phyloP scores from a whole-genome alignment of 257 asterid species.

The Ophiorrhiza pumila region DNA sequence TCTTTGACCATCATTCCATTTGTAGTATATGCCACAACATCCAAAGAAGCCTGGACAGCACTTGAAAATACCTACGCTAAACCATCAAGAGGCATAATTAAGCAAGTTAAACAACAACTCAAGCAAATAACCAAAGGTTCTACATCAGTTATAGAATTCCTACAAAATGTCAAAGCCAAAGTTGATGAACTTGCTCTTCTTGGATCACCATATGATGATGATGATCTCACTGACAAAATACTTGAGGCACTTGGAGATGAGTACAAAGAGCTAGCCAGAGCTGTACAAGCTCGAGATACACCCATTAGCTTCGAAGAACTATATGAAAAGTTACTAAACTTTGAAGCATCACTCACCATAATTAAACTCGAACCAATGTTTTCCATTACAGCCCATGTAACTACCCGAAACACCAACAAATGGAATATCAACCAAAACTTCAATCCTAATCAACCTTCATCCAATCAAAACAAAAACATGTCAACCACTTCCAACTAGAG shows the following conservation, averaged over 20 bases:
- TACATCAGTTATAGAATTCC: not conserved
- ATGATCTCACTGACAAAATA: no score
- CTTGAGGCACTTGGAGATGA: not conserved
- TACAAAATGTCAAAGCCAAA: not conserved
- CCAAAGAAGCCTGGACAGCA: not conserved
- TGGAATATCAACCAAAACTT: no score
- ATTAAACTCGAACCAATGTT: not conserved
- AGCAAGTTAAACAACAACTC: not conserved
- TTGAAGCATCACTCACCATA: not conserved
- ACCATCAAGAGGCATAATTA: not conserved
- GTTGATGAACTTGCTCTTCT: not conserved
- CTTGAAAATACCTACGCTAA: not conserved
- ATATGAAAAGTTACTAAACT: not conserved
- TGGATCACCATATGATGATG: no score
- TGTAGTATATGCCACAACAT: not conserved
- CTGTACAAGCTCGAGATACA: not conserved
- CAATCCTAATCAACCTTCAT: no score
- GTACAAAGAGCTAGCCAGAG: not conserved
- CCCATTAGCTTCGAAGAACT: not conserved
- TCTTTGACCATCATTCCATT: not conserved
- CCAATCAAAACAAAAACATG: no score
- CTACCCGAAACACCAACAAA: not conserved
- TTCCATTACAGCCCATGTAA: not conserved
- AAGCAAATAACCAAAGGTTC: not conserved
- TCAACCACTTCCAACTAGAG: no score